Percentiles rank a stretch among this genome's conserved stretches.
phyloP scores from a whole-genome alignment of 2,329 filamentous ascomycete species.

The Ophiocordyceps unilateralis region DNA sequence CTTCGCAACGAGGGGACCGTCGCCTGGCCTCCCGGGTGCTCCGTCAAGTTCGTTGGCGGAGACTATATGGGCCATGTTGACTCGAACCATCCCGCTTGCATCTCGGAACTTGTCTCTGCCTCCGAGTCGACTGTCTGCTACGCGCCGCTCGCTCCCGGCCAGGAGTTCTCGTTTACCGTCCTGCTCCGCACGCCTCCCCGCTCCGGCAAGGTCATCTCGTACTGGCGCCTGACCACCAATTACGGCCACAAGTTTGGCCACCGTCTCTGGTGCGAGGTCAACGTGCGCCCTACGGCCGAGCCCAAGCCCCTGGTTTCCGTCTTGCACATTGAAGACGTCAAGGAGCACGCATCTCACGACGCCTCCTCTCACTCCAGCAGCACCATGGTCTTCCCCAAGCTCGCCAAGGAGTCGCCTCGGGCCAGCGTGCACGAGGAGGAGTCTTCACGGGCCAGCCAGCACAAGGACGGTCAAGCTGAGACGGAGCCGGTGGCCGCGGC shows the following conservation, averaged over 20 bases:
- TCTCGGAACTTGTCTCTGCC: constrained; percentile 58
- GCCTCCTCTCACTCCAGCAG: constrained; percentile 21
- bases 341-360: constrained; percentile 13
- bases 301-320: constrained; percentile 9
- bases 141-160: constrained; percentile 50
- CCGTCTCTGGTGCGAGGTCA: constrained; percentile 86
- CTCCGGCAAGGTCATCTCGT: constrained; percentile 70
- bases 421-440: constrained; percentile 56
- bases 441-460: no score
- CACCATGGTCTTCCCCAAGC: constrained; percentile 91
- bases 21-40: constrained; percentile 77
- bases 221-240: constrained; percentile 81
- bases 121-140: constrained; percentile 69
- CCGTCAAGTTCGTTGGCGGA: constrained; percentile 79
- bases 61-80: constrained; percentile 94
- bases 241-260: constrained; percentile 77
- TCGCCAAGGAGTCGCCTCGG: constrained; percentile 82
- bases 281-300: constrained; percentile 34
- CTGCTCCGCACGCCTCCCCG: constrained; percentile 65
- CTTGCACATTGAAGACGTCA: constrained; percentile 7
- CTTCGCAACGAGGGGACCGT: constrained; percentile 67
- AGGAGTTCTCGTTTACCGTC: constrained; percentile 68
- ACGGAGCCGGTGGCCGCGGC: constrained; percentile 37
- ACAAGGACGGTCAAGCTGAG: constrained; percentile 29
- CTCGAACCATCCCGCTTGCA: constrained; percentile 59